These are phyloP conservation scores for Metschnikowia similis DNA, from an alignment of 805 yeast species.

Conservation along the genomic window DNA sequence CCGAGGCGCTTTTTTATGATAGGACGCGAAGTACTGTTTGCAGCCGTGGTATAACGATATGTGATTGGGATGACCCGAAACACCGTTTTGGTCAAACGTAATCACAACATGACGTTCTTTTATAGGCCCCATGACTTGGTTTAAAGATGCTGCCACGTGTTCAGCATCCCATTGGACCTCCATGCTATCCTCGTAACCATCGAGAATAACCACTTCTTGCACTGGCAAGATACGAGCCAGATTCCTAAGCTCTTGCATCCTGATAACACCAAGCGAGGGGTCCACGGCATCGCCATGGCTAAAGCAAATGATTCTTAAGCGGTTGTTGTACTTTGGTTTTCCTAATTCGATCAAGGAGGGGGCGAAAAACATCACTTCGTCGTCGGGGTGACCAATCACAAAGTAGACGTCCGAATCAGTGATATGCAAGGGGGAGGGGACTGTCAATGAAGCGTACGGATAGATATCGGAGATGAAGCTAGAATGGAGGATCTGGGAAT, in stretches of 20 bases:
- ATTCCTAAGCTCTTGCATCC: slow-evolving; percentile 55
- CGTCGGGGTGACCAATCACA: slow-evolving; percentile 95
- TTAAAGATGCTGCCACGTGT: slow-evolving; percentile 38
- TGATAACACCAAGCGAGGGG: slow-evolving; percentile 62
- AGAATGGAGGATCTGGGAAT: slow-evolving; percentile 25
- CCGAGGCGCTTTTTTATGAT: slow-evolving; percentile 2
- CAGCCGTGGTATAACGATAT: slow-evolving; percentile 56
- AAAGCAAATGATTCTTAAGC: slow-evolving; percentile 60
- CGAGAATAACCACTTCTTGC: slow-evolving; percentile 43
- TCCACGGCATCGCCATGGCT: slow-evolving; percentile 66
- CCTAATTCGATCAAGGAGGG: slow-evolving; percentile 62
- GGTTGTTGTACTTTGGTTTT: slow-evolving; percentile 45
- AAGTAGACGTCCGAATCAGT: slow-evolving; percentile 40
- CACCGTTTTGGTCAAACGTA: slow-evolving; percentile 80
- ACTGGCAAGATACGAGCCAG: slow-evolving; percentile 57
- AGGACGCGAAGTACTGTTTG: slow-evolving; percentile 24
- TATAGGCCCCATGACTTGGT: slow-evolving; percentile 19
- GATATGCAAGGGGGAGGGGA: slow-evolving; percentile 30
- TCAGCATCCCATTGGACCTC: slow-evolving; percentile 55
- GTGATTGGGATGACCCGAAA: slow-evolving; percentile 88
- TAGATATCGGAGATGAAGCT: slow-evolving; percentile 21
- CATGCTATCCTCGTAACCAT: slow-evolving; percentile 61
- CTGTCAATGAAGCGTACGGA: slow-evolving; percentile 36
- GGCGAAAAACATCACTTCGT: slow-evolving; percentile 94
- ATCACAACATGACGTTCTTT: slow-evolving; percentile 36